Evolutionary conservation across 345 rosid genomes (phyloP).

Genomic region (Jatropha curcas): DNA sequence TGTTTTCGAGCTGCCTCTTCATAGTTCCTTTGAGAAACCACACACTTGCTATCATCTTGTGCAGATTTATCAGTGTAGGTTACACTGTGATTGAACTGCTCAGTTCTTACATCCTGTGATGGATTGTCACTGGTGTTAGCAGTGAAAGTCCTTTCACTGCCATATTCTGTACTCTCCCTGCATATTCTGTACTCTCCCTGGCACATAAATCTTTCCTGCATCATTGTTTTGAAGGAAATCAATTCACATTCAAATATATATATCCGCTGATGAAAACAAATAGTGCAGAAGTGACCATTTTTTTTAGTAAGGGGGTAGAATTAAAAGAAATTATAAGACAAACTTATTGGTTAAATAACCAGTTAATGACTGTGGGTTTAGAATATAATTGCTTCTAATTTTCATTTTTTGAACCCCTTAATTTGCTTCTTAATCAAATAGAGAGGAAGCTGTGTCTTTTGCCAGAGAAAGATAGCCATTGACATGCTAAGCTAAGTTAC

Average conservation of each 20-base stretch:
- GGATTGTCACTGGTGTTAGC: conserved; percentile 21
- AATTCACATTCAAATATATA: neutral
- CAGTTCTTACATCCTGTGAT: conserved; percentile 41
- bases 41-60: conserved; percentile 52
- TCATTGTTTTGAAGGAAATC: neutral
- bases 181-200: conserved; percentile 49
- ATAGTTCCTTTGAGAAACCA: conserved; percentile 42
- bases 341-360: neutral
- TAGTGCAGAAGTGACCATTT: neutral
- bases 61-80: no score
- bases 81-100: conserved; percentile 40
- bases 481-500: no score
- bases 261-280: neutral
- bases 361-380: no score
- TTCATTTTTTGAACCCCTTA: no score
- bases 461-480: no score
- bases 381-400: no score
- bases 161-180: no score
- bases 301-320: neutral
- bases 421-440: no score
- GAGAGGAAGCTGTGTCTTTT: no score
- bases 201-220: neutral
- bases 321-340: neutral
- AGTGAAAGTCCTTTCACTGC: conserved; percentile 23
- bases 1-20: neutral